phyloP scores from a whole-genome alignment of 192 early-diverging fungal genomes.

The Coemansia sp. region DNA sequence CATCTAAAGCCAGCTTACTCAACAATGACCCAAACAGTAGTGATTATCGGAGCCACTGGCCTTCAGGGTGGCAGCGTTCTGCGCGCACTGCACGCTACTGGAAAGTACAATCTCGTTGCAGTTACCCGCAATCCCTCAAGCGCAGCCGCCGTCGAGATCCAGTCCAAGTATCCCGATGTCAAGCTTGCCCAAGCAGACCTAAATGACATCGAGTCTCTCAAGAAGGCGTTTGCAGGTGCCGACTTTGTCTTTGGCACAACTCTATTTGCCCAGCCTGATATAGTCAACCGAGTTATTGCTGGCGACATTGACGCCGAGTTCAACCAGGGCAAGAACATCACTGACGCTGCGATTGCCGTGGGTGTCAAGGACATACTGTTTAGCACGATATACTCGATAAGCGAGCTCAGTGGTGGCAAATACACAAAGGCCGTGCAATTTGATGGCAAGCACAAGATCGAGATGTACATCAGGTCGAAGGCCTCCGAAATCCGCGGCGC shows the following conservation, averaged over 20 bases:
- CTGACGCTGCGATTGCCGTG: slow-evolving; percentile 29
- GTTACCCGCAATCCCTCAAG: slow-evolving; percentile 18
- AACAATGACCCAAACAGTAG: slow-evolving; percentile 27
- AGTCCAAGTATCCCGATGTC: slow-evolving; percentile 24
- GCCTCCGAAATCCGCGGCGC: slow-evolving; percentile 16
- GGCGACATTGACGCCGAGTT: slow-evolving; percentile 32
- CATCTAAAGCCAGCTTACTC: background rate
- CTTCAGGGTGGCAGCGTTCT: slow-evolving; percentile 44
- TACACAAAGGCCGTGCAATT: slow-evolving; percentile 23
- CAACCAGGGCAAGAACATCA: slow-evolving; percentile 33
- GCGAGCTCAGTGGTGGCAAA: slow-evolving; percentile 18
- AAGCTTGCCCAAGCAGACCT: slow-evolving; percentile 27
- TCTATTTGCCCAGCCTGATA: slow-evolving; percentile 7
- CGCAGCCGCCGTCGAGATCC: slow-evolving; percentile 1
- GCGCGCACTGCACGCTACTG: slow-evolving; percentile 17
- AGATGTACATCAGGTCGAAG: slow-evolving; percentile 25
- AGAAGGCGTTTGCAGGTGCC: slow-evolving; percentile 17
- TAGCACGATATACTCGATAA: slow-evolving; percentile 34
- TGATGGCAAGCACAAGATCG: slow-evolving; percentile 30
- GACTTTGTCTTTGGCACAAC: slow-evolving; percentile 36
- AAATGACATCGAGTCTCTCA: slow-evolving; percentile 19
- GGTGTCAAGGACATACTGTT: slow-evolving; percentile 18
- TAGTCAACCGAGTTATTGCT: background rate
- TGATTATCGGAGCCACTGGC: slow-evolving; percentile 36
- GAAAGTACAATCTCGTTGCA: slow-evolving; percentile 29